phyloP scores from a whole-genome alignment of 768 basidiomycete species.

The Boletus edulis region DNA sequence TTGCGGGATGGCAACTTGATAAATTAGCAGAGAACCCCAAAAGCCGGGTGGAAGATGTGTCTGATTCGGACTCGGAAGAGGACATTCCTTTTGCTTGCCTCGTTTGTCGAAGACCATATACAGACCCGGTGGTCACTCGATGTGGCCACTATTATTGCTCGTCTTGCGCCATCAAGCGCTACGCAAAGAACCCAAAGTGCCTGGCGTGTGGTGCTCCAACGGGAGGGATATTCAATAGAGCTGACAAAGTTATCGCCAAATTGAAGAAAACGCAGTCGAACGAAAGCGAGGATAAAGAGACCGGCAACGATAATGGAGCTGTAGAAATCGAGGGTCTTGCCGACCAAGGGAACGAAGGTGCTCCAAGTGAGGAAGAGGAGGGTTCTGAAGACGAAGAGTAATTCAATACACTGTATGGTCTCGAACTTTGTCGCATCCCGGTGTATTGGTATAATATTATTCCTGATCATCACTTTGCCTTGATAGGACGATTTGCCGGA shows the following conservation, averaged over 20 bases:
- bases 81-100: constrained; percentile 98
- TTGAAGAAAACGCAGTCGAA: constrained; percentile 69
- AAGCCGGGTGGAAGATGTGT: constrained; percentile 53
- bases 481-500: constrained; percentile 19
- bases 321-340: constrained; percentile 64
- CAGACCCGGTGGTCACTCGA: constrained; percentile 91
- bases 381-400: constrained; percentile 32
- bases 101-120: constrained; percentile 92
- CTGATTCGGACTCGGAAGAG: constrained; percentile 72
- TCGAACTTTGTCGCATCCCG: constrained; percentile 32
- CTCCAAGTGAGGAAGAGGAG: constrained; percentile 27
- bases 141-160: constrained; percentile 98
- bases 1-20: constrained; percentile 99
- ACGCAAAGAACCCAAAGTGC: constrained; percentile 92
- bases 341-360: constrained; percentile 26
- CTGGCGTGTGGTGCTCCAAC: constrained; percentile 92
- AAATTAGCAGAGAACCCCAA: constrained; percentile 80
- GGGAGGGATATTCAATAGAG: constrained; percentile 94
- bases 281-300: constrained; percentile 45
- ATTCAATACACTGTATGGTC: constrained; percentile 25
- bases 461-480: constrained; percentile 15
- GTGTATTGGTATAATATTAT: constrained; percentile 26
- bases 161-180: constrained; percentile 93
- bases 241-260: constrained; percentile 89
- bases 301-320: constrained; percentile 36